Evolutionary conservation across 2,329 filamentous ascomycete species (phyloP).

Genomic region (Diatrype stigma): DNA sequence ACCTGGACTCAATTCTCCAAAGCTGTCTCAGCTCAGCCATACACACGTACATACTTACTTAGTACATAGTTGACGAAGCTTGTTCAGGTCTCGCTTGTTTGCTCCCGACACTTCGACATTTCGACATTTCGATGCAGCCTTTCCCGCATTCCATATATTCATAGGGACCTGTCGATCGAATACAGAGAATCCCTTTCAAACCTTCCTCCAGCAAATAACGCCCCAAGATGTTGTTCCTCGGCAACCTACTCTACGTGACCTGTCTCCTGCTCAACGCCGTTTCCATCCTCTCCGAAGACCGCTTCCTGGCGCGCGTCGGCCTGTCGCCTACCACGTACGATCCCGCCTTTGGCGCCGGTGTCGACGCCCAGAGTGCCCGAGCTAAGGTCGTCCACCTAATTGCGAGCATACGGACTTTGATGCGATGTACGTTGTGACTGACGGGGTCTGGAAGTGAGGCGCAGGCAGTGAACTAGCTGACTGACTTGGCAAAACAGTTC

Average conservation of each 20-base stretch:
- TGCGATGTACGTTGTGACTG: conserved; percentile 70
- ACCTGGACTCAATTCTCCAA: too few relatives aligned
- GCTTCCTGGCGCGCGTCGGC: conserved; percentile 85
- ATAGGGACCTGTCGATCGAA: too few relatives aligned
- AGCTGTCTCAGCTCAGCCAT: too few relatives aligned
- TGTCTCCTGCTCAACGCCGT: conserved; percentile 85
- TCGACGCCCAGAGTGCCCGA: conserved; percentile 72
- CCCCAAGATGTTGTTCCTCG: conserved; percentile 61
- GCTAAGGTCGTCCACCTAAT: conserved; percentile 86
- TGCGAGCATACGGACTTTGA: conserved; percentile 82
- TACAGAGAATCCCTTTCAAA: too few relatives aligned
- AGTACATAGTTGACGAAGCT: too few relatives aligned
- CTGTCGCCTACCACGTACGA: conserved; percentile 70
- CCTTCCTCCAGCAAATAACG: too few relatives aligned
- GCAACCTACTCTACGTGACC: conserved; percentile 70
- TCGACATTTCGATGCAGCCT: too few relatives aligned
- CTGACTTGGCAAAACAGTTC: conserved; percentile 54
- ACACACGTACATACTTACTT: too few relatives aligned
- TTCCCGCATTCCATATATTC: too few relatives aligned
- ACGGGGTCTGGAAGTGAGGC: neutral
- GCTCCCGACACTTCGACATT: too few relatives aligned
- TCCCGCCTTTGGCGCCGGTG: conserved; percentile 69
- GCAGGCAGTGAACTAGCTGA: neutral
- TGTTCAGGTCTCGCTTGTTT: too few relatives aligned
- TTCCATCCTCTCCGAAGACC: conserved; percentile 89